Evolutionary conservation across 331 rosid genomes (phyloP), one percentile per base, ranked within the genome.

Genomic region (Saraca asoca): DNA sequence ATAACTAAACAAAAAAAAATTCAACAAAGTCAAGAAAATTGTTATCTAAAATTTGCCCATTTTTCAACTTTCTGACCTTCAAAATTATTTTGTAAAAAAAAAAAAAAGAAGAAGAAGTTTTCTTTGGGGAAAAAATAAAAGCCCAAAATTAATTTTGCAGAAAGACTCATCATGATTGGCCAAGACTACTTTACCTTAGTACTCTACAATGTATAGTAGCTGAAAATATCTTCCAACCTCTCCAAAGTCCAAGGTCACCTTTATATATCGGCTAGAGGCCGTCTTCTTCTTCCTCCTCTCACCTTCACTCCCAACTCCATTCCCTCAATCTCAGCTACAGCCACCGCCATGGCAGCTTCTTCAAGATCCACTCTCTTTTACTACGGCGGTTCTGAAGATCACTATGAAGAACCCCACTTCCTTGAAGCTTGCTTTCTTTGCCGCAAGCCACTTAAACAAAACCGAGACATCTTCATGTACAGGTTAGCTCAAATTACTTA

Each of bases 361-460:
- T 35, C 68, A 79, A 79, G 79, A 81, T 79, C 80, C 0, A 75
- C 77, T 72, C 71, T 80, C 69, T 85, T 88, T 31, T 79, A 82
- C 19, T 68, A 58, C 67, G 76, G 63, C 43, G 85, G 77, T 24
- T 50, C 15, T 14, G 94, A 85, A 62, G 85, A 81, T 53, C 71
- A 72, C 33, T 55, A 66, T 73, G 80, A 20, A 7, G 83, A 93
- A 33, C 81, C 95, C 51, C 91, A 93, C 86, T 93, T 85, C 60
- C 96, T 93, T 11, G 90, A 93, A 78, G 81, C 98, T 55, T 93
- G 98, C 60, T 87, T 51, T 33, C 96, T 89, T 49, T 93, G 98
- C 73, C 77, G 80, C 50, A 89, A 83, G 66, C 81, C 88, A 8
- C 95, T 93, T 13, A 82, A 87, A 45, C 73, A 49, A 12, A 87